Percentiles rank a stretch among this genome's conserved stretches.
Conservation (phyloP, 1,139 yeast species). For the Blastobotrys apis region DNA sequence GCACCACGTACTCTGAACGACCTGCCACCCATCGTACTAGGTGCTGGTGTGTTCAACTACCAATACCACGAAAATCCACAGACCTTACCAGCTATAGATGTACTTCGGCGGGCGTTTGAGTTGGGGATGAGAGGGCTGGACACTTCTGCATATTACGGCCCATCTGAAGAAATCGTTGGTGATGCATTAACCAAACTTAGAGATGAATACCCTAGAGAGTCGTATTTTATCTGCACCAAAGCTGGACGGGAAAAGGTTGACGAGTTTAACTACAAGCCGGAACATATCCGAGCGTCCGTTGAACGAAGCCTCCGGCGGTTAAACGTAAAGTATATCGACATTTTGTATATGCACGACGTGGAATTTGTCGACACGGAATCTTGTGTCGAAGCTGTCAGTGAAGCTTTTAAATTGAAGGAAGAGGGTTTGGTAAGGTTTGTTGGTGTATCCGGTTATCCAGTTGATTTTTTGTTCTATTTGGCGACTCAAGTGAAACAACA, state of each 20-base stretch:
- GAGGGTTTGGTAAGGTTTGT: constrained; percentile 62
- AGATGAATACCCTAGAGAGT: constrained; percentile 51
- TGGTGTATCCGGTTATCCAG: constrained; percentile 88
- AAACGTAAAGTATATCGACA: constrained; percentile 63
- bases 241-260: constrained; percentile 71
- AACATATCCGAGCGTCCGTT: constrained; percentile 58
- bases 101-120: constrained; percentile 57
- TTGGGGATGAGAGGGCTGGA: constrained; percentile 76
- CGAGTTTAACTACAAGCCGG: constrained; percentile 70
- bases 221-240: constrained; percentile 74
- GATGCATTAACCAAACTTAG: constrained; percentile 48
- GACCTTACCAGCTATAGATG: constrained; percentile 50
- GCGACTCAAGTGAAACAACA: constrained; percentile 38
- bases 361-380: constrained; percentile 64
- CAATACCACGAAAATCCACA: constrained; percentile 70
- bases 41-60: constrained; percentile 82
- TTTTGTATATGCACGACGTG: constrained; percentile 83
- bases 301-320: constrained; percentile 61
- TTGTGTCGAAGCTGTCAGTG: constrained; percentile 59
- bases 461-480: constrained; percentile 49
- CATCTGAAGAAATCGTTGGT: constrained; percentile 75
- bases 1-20: constrained; percentile 24
- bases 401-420: constrained; percentile 53
- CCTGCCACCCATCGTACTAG: constrained; percentile 61
- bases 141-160: constrained; percentile 92